These are phyloP conservation scores for Diplodia seriata DNA, from an alignment of 2,329 filamentous ascomycete genomes.

Conservation along the genomic window DNA sequence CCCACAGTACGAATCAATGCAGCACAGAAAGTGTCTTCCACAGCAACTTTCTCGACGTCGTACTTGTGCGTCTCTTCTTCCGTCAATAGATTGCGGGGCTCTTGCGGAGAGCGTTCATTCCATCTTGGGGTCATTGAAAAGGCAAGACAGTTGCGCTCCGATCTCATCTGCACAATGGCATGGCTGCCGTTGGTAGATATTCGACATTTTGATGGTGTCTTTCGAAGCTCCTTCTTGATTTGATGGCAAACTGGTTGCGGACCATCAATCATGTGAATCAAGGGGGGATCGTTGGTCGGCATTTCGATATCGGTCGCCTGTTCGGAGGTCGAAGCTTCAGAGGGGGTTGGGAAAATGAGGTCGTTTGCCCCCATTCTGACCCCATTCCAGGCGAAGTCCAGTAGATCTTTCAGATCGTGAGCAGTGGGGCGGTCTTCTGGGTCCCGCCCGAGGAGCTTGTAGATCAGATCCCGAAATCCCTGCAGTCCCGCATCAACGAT, in stretches of 20 bases:
- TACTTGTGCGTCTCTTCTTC: neutral
- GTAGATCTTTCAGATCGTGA: neutral
- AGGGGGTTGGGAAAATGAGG: neutral
- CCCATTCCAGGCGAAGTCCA: neutral
- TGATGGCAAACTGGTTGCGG: neutral
- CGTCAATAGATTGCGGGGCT: neutral
- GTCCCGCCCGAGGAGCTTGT: neutral
- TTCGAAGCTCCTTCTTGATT: neutral
- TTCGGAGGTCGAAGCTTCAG: neutral
- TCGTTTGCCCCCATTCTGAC: neutral
- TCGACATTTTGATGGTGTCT: neutral
- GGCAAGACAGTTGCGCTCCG: neutral
- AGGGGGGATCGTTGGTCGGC: neutral
- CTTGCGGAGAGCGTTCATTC: neutral
- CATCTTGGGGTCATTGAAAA: neutral
- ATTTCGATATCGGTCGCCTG: neutral
- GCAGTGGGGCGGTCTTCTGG: neutral
- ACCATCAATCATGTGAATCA: neutral
- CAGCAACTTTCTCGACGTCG: constrained; percentile 2
- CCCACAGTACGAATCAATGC: neutral
- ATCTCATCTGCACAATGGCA: neutral
- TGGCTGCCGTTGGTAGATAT: neutral
- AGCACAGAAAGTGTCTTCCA: neutral
- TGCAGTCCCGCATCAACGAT: neutral
- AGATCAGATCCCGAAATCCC: constrained; percentile 3